A percentile compares a stretch with the other conserved stretches of the same genome.
Evolutionary conservation across 2,329 filamentous ascomycete genomes (phyloP).

Genomic region (Aureobasidium sp.): DNA sequence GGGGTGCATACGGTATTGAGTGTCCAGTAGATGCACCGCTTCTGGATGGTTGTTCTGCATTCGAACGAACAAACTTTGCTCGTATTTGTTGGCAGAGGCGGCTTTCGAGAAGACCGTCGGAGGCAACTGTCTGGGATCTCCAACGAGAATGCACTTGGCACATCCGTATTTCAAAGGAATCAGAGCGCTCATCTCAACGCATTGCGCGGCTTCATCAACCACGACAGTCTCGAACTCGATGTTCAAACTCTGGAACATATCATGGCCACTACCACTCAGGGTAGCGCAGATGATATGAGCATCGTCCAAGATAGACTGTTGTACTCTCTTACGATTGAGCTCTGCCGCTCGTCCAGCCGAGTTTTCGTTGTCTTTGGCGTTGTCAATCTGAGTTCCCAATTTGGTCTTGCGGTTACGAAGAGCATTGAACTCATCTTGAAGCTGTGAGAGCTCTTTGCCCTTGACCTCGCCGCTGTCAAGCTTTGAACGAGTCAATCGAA

Average conservation of each 20-base stretch:
- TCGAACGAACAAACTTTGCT: conserved; percentile 94
- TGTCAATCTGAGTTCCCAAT: conserved; percentile 77
- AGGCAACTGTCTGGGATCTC: conserved; percentile 93
- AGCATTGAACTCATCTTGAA: conserved; percentile 69
- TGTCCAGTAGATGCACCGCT: conserved; percentile 89
- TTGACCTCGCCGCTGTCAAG: conserved; percentile 49
- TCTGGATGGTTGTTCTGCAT: conserved; percentile 91
- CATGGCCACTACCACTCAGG: conserved; percentile 88
- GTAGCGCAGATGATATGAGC: conserved; percentile 93
- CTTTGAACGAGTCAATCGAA: conserved; percentile 61
- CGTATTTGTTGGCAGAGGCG: conserved; percentile 85
- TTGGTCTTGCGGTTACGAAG: conserved; percentile 67
- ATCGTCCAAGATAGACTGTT: conserved; percentile 83
- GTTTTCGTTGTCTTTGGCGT: conserved; percentile 76
- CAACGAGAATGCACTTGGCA: conserved; percentile 91
- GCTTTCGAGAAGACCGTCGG: conserved; percentile 93
- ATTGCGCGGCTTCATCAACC: conserved; percentile 96
- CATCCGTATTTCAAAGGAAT: conserved; percentile 97
- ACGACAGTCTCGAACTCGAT: conserved; percentile 98
- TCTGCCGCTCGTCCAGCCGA: conserved; percentile 75
- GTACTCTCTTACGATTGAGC: conserved; percentile 70
- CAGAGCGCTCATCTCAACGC: conserved; percentile 89
- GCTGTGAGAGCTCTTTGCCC: conserved; percentile 45
- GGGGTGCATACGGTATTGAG: conserved; percentile 98
- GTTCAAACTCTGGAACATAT: conserved; percentile 89